Conservation (phyloP, 176 grass and related monocot genomes). For the Cocos nucifera region DNA sequence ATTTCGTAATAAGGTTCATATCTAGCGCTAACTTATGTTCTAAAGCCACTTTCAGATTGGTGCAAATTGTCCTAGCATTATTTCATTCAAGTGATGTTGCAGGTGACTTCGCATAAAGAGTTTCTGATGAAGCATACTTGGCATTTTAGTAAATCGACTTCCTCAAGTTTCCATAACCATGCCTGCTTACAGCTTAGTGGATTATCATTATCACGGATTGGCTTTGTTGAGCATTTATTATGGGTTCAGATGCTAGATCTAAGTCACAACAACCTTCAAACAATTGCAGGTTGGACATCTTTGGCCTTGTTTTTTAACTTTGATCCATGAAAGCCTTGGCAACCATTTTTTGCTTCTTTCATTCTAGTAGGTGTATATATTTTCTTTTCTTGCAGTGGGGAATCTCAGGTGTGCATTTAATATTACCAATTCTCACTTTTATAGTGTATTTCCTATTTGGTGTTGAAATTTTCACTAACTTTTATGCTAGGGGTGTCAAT, state of each 20-base stretch:
- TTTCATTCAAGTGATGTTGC: slow-evolving; percentile 22
- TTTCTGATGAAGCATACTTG: slow-evolving; percentile 55
- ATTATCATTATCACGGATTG: slow-evolving; percentile 58
- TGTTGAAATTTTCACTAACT: too few relatives aligned
- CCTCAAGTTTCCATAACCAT: slow-evolving; percentile 20
- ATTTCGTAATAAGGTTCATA: too few relatives aligned
- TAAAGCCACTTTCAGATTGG: too few relatives aligned
- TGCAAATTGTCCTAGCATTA: background rate
- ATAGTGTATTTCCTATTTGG: too few relatives aligned
- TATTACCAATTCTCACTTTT: too few relatives aligned
- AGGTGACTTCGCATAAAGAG: slow-evolving; percentile 58
- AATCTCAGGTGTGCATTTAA: too few relatives aligned
- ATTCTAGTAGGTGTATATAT: too few relatives aligned
- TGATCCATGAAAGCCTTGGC: too few relatives aligned
- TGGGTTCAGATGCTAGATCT: slow-evolving; percentile 94
- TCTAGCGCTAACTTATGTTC: too few relatives aligned
- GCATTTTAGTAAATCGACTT: slow-evolving; percentile 33
- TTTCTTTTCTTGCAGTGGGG: too few relatives aligned
- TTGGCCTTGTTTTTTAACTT: background rate
- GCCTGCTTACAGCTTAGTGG: slow-evolving; percentile 36
- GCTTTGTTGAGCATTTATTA: slow-evolving; percentile 54
- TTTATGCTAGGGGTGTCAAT: too few relatives aligned
- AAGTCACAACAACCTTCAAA: slow-evolving; percentile 72
- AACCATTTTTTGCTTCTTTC: too few relatives aligned
- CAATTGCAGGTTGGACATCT: slow-evolving; percentile 48